Percentiles rank a stretch among this genome's conserved stretches.
Conservation (phyloP, 805 yeast species). For the Kurtzmaniella fragi region DNA sequence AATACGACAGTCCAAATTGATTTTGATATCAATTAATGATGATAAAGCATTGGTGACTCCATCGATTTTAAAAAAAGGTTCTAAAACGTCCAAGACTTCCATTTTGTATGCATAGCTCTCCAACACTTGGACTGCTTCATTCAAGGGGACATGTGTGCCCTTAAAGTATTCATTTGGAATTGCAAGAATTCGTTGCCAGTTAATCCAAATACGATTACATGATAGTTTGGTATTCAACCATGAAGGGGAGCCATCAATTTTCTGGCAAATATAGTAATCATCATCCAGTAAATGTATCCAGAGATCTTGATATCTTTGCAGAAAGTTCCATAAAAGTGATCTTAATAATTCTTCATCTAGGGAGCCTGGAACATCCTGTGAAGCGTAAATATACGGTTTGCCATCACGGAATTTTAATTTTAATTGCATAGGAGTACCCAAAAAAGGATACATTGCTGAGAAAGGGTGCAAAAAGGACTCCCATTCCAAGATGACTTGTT, state of each 20-base stretch:
- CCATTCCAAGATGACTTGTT: constrained; percentile 2
- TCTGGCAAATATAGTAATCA: constrained; percentile 52
- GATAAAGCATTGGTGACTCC: no score
- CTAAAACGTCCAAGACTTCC: no score
- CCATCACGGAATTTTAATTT: constrained; percentile 5
- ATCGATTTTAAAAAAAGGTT: no score
- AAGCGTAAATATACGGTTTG: constrained; percentile 32
- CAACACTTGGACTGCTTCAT: neutral
- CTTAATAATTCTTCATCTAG: constrained; percentile 44
- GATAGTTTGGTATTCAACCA: constrained; percentile 46
- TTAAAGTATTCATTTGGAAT: constrained; percentile 23
- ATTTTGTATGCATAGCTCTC: neutral
- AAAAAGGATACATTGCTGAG: constrained; percentile 18
- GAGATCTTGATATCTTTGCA: constrained; percentile 24
- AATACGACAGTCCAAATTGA: no score
- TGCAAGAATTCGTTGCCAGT: constrained; percentile 31
- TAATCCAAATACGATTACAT: constrained; percentile 50
- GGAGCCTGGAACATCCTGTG: constrained; percentile 39
- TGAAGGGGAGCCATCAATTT: constrained; percentile 40
- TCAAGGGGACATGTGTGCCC: neutral
- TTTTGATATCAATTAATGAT: no score
- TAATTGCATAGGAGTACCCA: neutral
- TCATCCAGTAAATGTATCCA: constrained; percentile 43
- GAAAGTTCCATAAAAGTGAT: constrained; percentile 33
- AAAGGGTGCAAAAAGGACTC: constrained; percentile 14